A percentile compares a stretch with the other conserved stretches of the same genome.
These are phyloP conservation scores for Calonectria pseudoreteaudii DNA, from an alignment of 2,329 filamentous ascomycete species.

Conservation along the genomic window DNA sequence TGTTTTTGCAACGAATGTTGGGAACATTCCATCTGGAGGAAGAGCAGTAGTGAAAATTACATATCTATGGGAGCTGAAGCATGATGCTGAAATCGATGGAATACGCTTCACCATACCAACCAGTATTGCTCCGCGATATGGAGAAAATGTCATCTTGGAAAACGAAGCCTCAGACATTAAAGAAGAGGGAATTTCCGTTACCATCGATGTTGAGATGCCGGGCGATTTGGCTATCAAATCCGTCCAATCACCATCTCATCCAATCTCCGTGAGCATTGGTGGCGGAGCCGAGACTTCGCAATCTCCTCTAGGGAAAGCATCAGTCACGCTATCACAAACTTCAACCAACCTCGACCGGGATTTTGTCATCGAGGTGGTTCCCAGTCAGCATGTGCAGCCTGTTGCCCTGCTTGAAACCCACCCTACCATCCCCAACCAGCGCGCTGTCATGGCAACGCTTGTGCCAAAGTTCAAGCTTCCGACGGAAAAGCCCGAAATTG, in stretches of 20 bases:
- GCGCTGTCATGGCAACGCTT: slow-evolving; percentile 76
- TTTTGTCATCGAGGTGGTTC: slow-evolving; percentile 74
- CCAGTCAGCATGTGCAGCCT: slow-evolving; percentile 69
- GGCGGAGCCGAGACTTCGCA: slow-evolving; percentile 56
- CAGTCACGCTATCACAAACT: slow-evolving; percentile 67
- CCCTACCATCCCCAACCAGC: slow-evolving; percentile 68
- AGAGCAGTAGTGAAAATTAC: slow-evolving; percentile 70
- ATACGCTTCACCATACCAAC: slow-evolving; percentile 77
- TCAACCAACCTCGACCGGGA: slow-evolving; percentile 69
- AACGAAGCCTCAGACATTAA: neutral
- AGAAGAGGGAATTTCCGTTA: slow-evolving; percentile 40
- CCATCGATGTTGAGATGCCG: slow-evolving; percentile 58
- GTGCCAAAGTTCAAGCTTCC: slow-evolving; percentile 76
- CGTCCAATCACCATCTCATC: slow-evolving; percentile 75
- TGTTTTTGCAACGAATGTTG: slow-evolving; percentile 75
- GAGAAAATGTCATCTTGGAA: slow-evolving; percentile 39
- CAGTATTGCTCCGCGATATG: slow-evolving; percentile 75
- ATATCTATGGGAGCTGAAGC: slow-evolving; percentile 78
- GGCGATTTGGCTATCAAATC: slow-evolving; percentile 67
- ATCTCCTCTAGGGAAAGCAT: slow-evolving; percentile 68
- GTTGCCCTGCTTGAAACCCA: slow-evolving; percentile 75
- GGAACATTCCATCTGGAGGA: slow-evolving; percentile 72
- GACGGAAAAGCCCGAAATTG: slow-evolving; percentile 67
- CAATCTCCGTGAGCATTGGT: slow-evolving; percentile 74
- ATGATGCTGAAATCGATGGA: slow-evolving; percentile 75